phyloP scores from a whole-genome alignment of 2,329 filamentous ascomycete genomes.

The Piedraia hortae region DNA sequence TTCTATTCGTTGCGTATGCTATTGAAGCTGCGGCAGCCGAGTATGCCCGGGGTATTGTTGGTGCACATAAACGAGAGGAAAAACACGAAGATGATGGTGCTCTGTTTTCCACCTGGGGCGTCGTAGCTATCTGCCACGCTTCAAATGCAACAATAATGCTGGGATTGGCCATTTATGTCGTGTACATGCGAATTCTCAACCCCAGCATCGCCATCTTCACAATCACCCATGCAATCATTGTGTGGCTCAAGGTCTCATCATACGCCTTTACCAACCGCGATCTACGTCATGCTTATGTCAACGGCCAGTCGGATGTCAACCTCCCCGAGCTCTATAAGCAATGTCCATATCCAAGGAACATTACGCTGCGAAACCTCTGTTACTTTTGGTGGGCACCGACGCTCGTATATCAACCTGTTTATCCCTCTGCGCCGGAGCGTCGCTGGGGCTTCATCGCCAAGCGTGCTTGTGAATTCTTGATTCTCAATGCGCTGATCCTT shows the following conservation, averaged over 20 bases:
- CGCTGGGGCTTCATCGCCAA: conserved; percentile 75
- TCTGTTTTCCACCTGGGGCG: conserved; percentile 34
- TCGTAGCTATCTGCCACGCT: conserved; percentile 48
- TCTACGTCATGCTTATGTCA: conserved; percentile 61
- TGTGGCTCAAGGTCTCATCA: conserved; percentile 86
- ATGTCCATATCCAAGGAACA: conserved; percentile 75
- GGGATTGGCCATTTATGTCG: conserved; percentile 51
- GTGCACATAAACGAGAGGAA: conserved; percentile 19
- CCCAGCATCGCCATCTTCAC: conserved; percentile 77
- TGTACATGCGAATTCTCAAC: conserved; percentile 80
- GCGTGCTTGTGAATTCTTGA: conserved; percentile 48
- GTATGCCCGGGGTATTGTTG: conserved; percentile 43
- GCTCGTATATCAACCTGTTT: conserved; percentile 86
- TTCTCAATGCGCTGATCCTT: conserved; percentile 53
- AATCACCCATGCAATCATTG: conserved; percentile 75
- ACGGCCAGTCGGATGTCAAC: conserved; percentile 34
- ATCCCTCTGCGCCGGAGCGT: conserved; percentile 57
- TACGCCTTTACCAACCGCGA: conserved; percentile 95
- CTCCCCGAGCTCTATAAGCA: conserved; percentile 57
- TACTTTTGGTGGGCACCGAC: conserved; percentile 99
- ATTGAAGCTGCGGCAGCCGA: conserved; percentile 65
- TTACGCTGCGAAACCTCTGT: conserved; percentile 60
- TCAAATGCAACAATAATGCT: conserved; percentile 65
- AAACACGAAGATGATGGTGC: conserved; percentile 2
- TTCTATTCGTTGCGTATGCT: conserved; percentile 68